Conservation (phyloP, 306 rosid genomes). For the Alnus glutinosa region DNA sequence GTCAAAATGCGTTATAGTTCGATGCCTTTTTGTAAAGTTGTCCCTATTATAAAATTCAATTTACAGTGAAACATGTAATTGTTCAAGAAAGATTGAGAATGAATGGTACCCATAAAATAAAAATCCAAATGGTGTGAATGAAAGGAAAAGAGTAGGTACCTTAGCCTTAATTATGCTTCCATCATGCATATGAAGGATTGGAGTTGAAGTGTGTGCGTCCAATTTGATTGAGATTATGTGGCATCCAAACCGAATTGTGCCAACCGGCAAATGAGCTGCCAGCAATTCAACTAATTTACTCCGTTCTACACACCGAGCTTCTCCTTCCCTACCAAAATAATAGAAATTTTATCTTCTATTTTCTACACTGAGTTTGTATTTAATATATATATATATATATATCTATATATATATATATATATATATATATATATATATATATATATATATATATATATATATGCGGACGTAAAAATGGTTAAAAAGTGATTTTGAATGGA, state of each 20-base stretch:
- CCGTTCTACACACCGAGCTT: constrained; percentile 52
- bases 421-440: too few relatives aligned
- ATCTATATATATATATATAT: too few relatives aligned
- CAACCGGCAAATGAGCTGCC: constrained; percentile 41
- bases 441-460: too few relatives aligned
- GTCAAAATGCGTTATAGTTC: too few relatives aligned
- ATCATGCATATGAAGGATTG: constrained; percentile 36
- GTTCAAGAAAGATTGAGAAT: too few relatives aligned
- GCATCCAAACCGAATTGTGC: constrained; percentile 43
- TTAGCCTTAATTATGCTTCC: constrained; percentile 44
- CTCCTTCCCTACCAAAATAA: constrained; percentile 13
- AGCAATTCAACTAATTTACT: constrained; percentile 41
- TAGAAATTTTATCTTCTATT: too few relatives aligned
- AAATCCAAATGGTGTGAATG: neutral
- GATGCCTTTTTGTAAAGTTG: too few relatives aligned
- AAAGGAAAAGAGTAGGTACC: constrained; percentile 29
- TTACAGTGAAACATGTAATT: too few relatives aligned
- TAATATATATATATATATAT: too few relatives aligned
- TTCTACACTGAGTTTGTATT: too few relatives aligned
- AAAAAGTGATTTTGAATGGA: neutral
- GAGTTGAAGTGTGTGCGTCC: constrained; percentile 33
- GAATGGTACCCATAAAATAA: neutral
- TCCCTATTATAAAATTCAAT: too few relatives aligned
- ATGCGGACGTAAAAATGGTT: too few relatives aligned
- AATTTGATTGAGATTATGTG: constrained; percentile 37